These are phyloP conservation scores for Lactifluus echinatus DNA, from an alignment of 768 basidiomycete species.

Conservation along the genomic window DNA sequence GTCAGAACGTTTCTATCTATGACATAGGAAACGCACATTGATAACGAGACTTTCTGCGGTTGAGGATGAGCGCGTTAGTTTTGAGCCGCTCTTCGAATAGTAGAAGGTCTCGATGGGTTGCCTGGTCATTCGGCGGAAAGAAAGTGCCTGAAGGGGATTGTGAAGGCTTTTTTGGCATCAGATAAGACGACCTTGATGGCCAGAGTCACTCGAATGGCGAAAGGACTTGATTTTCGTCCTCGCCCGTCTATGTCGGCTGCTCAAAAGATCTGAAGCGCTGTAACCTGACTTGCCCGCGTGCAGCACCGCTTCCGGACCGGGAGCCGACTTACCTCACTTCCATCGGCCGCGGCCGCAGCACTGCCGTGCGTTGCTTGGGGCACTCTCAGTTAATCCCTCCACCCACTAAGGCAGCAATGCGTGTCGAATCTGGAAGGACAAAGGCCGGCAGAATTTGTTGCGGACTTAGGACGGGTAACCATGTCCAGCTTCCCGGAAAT, in stretches of 20 bases:
- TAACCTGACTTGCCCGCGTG: neutral
- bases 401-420: neutral
- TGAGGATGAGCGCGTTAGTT: constrained; percentile 76
- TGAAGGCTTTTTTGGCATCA: constrained; percentile 27
- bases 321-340: too few relatives aligned
- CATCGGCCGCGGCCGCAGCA: too few relatives aligned
- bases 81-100: constrained; percentile 96
- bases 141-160: constrained; percentile 32
- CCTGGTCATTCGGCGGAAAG: constrained; percentile 60
- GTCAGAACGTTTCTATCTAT: neutral
- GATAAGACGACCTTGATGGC: neutral
- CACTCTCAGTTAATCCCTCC: too few relatives aligned
- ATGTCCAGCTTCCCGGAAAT: too few relatives aligned
- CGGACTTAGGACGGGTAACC: too few relatives aligned
- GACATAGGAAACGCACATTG: constrained; percentile 46
- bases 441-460: too few relatives aligned
- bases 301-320: neutral
- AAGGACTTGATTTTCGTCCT: constrained; percentile 1
- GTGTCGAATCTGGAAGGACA: too few relatives aligned
- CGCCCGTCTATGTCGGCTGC: neutral
- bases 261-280: neutral
- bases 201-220: neutral
- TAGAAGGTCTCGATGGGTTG: constrained; percentile 81
- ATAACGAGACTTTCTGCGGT: constrained; percentile 72
- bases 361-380: too few relatives aligned